Conservation (phyloP, 2,329 filamentous ascomycete species). For the Pyrenophora seminiperda region DNA sequence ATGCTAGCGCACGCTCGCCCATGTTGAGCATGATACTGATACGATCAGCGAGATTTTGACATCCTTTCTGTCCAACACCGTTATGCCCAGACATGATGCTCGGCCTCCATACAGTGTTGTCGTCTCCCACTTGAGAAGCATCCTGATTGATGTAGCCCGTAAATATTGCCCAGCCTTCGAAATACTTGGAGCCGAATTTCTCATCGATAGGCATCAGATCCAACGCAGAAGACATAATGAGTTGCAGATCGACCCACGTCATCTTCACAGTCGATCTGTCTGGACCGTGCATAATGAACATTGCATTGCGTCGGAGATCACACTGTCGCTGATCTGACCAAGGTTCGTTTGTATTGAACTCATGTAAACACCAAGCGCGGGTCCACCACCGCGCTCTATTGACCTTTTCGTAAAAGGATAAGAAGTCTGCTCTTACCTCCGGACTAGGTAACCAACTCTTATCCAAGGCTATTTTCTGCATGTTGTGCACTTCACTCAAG, state of each 20-base stretch:
- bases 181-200: neutral
- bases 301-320: slow-evolving; percentile 15
- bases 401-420: slow-evolving; percentile 15
- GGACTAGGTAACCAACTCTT: neutral
- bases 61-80: slow-evolving; percentile 13
- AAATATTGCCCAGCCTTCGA: neutral
- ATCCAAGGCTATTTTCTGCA: neutral
- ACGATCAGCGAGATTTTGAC: slow-evolving; percentile 12
- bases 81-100: slow-evolving; percentile 23
- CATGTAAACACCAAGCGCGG: slow-evolving; percentile 26
- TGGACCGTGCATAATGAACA: slow-evolving; percentile 22
- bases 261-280: slow-evolving; percentile 14
- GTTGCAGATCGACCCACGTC: slow-evolving; percentile 16
- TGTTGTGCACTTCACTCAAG: slow-evolving; percentile 7
- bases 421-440: neutral
- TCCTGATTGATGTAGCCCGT: neutral
- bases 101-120: neutral
- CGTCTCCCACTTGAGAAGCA: neutral
- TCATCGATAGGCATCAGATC: neutral
- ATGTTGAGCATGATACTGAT: slow-evolving; percentile 25
- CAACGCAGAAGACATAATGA: slow-evolving; percentile 8
- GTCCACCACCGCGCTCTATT: slow-evolving; percentile 19
- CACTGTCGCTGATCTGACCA: slow-evolving; percentile 16
- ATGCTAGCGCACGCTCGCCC: slow-evolving; percentile 19
- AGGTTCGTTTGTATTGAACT: slow-evolving; percentile 23